A percentile compares a stretch with the other conserved stretches of the same genome.
Conservation (phyloP, 2,329 filamentous ascomycete genomes). For the Geosmithia flava region DNA sequence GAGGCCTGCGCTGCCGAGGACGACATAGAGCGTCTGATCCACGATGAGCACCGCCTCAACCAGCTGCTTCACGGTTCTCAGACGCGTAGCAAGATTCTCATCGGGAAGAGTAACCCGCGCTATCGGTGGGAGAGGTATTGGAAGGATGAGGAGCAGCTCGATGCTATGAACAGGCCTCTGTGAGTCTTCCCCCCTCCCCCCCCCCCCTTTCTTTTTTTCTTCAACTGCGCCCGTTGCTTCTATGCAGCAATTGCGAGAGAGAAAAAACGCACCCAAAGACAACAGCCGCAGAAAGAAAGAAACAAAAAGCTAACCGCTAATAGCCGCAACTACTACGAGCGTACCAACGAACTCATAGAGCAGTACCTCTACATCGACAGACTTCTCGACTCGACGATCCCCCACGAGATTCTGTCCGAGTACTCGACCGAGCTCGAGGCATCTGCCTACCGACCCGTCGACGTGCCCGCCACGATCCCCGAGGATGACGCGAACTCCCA, state of each 20-base stretch:
- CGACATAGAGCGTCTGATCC: conserved; percentile 28
- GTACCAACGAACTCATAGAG: conserved; percentile 77
- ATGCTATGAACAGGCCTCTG: conserved; percentile 59
- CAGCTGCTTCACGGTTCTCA: conserved; percentile 53
- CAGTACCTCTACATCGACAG: conserved; percentile 91
- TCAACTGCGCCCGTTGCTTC: background rate
- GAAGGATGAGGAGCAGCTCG: conserved; percentile 66
- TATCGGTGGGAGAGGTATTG: conserved; percentile 84
- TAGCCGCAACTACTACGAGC: conserved; percentile 74
- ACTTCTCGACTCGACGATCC: conserved; percentile 82
- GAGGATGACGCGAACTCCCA: conserved; percentile 39
- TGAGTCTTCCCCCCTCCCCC: conserved; percentile 16
- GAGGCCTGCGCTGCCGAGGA: conserved; percentile 16
- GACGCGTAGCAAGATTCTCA: conserved; percentile 73
- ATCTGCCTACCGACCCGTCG: conserved; percentile 38
- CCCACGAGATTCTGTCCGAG: conserved; percentile 82
- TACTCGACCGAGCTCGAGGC: conserved; percentile 54
- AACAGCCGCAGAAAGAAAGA: background rate
- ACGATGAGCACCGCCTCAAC: conserved; percentile 46
- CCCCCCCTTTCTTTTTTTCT: background rate
- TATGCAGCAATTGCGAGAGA: too few relatives aligned
- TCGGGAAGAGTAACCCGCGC: conserved; percentile 75
- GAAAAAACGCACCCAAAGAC: too few relatives aligned
- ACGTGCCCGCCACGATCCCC: conserved; percentile 62
- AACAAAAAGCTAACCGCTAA: background rate